Percentiles rank a stretch among this genome's conserved stretches.
Conservation (phyloP, 257 asterid genomes). For the Jaltomata sinuosa region DNA sequence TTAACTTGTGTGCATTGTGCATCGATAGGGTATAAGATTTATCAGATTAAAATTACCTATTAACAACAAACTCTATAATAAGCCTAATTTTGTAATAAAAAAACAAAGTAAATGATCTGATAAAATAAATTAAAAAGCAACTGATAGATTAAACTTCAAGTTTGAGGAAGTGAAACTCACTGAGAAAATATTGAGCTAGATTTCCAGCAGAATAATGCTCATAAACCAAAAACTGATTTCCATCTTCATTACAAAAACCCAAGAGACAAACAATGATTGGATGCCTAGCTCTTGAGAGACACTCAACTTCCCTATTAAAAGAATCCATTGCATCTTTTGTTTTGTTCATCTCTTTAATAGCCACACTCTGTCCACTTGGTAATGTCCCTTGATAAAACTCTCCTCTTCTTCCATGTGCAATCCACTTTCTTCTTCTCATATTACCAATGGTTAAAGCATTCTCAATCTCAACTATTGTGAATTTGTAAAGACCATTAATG, state of each 20-base stretch:
- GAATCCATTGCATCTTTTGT: conserved; percentile 49
- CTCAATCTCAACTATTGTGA: conserved; percentile 63
- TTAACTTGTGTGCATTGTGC: not conserved
- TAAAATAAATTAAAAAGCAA: too few species aligned
- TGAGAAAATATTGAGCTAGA: conserved; percentile 53
- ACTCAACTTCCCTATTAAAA: conserved; percentile 50
- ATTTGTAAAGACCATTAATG: conserved; percentile 42
- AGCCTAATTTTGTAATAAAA: not conserved
- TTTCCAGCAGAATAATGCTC: conserved; percentile 70
- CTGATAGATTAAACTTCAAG: not conserved
- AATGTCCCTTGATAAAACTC: conserved; percentile 59
- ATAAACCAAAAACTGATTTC: conserved; percentile 62
- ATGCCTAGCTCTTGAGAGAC: conserved; percentile 67
- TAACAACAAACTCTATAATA: not conserved
- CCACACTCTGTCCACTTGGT: conserved; percentile 78
- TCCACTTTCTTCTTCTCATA: conserved; percentile 23
- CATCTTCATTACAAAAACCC: conserved; percentile 66
- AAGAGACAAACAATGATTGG: conserved; percentile 65
- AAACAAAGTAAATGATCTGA: not conserved
- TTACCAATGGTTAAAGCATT: conserved; percentile 32
- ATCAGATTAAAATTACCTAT: not conserved
- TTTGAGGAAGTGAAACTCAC: conserved; percentile 15
- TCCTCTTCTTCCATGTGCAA: conserved; percentile 78
- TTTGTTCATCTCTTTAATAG: conserved; percentile 57
- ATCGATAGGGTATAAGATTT: not conserved